Percentiles rank a stretch among this genome's conserved stretches.
phyloP scores from a whole-genome alignment of 768 basidiomycete genomes.

The Lactarius quietus region DNA sequence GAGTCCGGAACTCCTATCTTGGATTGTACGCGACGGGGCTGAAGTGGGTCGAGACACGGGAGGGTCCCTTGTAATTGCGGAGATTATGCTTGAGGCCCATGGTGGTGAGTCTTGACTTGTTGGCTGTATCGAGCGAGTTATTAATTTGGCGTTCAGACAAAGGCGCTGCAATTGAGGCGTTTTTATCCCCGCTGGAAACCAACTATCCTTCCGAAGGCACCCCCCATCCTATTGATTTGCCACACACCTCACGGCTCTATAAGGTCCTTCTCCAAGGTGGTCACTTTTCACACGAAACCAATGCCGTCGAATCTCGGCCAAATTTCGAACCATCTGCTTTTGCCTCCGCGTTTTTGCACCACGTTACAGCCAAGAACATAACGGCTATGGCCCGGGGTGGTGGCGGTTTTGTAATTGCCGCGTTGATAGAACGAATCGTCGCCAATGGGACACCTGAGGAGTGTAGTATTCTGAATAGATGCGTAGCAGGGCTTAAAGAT shows the following conservation, averaged over 20 bases:
- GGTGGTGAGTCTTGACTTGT: conserved; percentile 56
- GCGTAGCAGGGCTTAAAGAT: conserved; percentile 8
- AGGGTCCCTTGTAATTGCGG: conserved; percentile 72
- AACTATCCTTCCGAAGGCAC: conserved; percentile 55
- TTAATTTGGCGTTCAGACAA: conserved; percentile 53
- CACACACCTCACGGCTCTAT: conserved; percentile 80
- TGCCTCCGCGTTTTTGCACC: conserved; percentile 52
- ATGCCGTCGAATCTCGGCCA: conserved; percentile 48
- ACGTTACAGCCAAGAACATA: conserved; percentile 50
- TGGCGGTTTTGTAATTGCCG: conserved; percentile 74
- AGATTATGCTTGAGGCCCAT: conserved; percentile 81
- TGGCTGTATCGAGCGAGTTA: background rate
- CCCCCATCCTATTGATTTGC: conserved; percentile 73
- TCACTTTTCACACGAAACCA: conserved; percentile 67
- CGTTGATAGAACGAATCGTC: conserved; percentile 57
- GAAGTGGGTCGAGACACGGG: conserved; percentile 69
- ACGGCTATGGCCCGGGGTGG: conserved; percentile 55
- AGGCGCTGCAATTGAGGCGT: conserved; percentile 51
- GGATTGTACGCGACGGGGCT: conserved; percentile 60
- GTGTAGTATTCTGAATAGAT: background rate
- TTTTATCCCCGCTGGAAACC: conserved; percentile 53
- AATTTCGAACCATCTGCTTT: conserved; percentile 59
- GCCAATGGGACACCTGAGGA: conserved; percentile 12
- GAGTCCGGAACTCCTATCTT: conserved; percentile 68
- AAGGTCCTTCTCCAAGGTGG: conserved; percentile 90